Evolutionary conservation across 2,329 filamentous ascomycete genomes (phyloP), one percentile per base, ranked within the genome.

Genomic region (Botryotinia narcissicola): DNA sequence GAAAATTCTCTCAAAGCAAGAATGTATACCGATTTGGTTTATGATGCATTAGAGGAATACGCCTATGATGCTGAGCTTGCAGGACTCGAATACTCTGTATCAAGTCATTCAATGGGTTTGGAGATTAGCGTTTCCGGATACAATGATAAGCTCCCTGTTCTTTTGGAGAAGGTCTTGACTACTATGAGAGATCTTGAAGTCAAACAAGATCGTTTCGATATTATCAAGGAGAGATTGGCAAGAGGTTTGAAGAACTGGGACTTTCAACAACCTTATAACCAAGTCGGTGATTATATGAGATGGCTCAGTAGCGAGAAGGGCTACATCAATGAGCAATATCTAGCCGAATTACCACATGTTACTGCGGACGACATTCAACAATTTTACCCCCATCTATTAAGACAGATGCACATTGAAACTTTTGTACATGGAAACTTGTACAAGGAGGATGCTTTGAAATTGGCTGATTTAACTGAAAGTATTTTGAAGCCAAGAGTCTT

Each of bases 31-130:
- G 93, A 96, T 77, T 86, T 98, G 29, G 93, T 99, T 25, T 88
- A 92, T 72, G 96, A 99, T 83, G 93, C 93, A 1, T 83, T 99
- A 40, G 93, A 93, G 71, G 95, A 98, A 81, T 98, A 97, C 82
- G 93, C 95, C 0, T 99, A 99, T 79, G 95, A 98, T 82, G 96
- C 96, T 0, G 95, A 98, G 80, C 88, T 99, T 74, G 94, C 96
- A 12, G 96, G 96, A 0, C 83, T 99, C 62, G 89, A 93, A 75
- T 98, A 98, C 81, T 90, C 88, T 57, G 88, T 98, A n/a, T 86
- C 86, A 6, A 87, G 92, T 40, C 92, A 93, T 79, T 87, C 88
- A 6, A 88, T 90, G 46, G 95, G 95, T 0, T 81, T 98, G 44
- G 91, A 93, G 73, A 84, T 98, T 59, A 90, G 92, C 22, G 88